These are phyloP conservation scores for Candida alai DNA, from an alignment of 805 yeast species.

Conservation along the genomic window DNA sequence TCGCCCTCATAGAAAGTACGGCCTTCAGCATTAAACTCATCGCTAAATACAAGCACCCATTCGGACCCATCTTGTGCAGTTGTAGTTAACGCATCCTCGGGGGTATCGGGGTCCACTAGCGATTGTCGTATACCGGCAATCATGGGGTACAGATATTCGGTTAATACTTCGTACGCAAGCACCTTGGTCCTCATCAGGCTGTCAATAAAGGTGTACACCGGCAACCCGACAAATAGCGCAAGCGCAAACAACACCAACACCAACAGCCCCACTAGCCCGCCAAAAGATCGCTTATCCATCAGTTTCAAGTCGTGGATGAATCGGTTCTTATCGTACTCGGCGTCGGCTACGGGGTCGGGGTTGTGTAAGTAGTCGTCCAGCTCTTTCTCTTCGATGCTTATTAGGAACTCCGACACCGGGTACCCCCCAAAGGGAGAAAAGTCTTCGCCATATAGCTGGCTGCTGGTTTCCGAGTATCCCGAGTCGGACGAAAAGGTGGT, in stretches of 20 bases:
- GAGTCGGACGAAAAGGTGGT: too few relatives aligned
- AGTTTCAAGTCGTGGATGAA: conserved; percentile 59
- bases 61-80: conserved; percentile 54
- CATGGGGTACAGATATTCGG: conserved; percentile 54
- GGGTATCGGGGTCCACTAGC: conserved; percentile 72
- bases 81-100: conserved; percentile 38
- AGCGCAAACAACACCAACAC: conserved; percentile 56
- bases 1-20: conserved; percentile 87
- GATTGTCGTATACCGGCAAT: conserved; percentile 56
- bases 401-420: conserved; percentile 88
- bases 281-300: conserved; percentile 58
- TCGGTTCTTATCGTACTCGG: conserved; percentile 71
- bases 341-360: conserved; percentile 93
- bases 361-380: conserved; percentile 93
- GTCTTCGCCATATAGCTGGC: conserved; percentile 36
- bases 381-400: conserved; percentile 88
- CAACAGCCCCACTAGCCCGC: conserved; percentile 59
- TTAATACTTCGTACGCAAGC: conserved; percentile 22
- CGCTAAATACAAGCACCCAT: conserved; percentile 82
- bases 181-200: conserved; percentile 23
- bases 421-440: conserved; percentile 94
- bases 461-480: too few relatives aligned
- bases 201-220: conserved; percentile 81
- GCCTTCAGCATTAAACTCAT: conserved; percentile 87
- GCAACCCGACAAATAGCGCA: conserved; percentile 69